These are phyloP conservation scores for Corymbia citriodora DNA, from an alignment of 441 rosid species.

Conservation along the genomic window DNA sequence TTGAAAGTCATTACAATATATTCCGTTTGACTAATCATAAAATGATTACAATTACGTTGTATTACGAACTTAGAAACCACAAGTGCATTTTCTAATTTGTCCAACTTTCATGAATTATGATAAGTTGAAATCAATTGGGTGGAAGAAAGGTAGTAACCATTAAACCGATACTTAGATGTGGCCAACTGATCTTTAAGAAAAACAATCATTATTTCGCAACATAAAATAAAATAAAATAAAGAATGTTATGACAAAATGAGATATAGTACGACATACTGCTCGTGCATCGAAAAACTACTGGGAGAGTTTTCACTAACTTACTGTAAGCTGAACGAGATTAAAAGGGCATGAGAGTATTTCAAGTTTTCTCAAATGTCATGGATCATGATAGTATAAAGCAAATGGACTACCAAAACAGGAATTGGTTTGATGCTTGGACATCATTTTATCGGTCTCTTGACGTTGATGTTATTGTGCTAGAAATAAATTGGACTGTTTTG, in stretches of 20 bases:
- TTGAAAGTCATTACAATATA: background rate
- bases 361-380: background rate
- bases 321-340: background rate
- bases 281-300: background rate
- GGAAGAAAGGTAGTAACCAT: background rate
- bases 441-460: background rate
- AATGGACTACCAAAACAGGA: background rate
- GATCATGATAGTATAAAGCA: background rate
- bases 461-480: background rate
- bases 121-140: background rate
- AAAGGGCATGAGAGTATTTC: background rate
- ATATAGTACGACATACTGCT: background rate
- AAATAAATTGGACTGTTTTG: no score
- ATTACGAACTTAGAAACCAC: background rate
- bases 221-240: background rate
- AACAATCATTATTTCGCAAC: background rate
- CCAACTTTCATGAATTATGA: background rate
- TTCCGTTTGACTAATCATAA: no score
- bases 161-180: background rate
- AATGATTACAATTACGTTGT: background rate
- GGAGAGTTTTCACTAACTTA: background rate
- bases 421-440: background rate
- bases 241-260: background rate
- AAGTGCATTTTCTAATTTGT: background rate
- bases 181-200: accelerated